phyloP scores from a whole-genome alignment of 768 basidiomycete species.

The Leccinum subtestaceum region DNA sequence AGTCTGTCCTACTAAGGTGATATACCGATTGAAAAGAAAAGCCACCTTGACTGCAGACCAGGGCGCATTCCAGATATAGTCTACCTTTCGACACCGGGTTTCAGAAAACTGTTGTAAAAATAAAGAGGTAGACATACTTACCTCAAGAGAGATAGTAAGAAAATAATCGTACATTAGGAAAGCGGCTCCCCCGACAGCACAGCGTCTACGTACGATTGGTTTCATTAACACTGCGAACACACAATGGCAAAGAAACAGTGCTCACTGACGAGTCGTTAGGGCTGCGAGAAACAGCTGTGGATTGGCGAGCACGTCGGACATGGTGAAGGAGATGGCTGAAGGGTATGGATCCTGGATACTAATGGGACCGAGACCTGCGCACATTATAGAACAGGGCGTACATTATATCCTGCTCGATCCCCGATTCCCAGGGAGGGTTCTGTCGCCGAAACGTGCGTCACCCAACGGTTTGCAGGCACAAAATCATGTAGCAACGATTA shows the following conservation, averaged over 20 bases:
- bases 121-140: background rate
- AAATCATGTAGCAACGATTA: too few relatives aligned
- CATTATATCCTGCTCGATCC: background rate
- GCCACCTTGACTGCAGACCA: conserved; percentile 7
- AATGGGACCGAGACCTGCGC: background rate
- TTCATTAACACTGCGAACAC: background rate
- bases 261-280: background rate
- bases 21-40: conserved; percentile 22
- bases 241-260: background rate
- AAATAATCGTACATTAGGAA: conserved; percentile 7
- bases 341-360: background rate
- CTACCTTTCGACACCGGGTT: background rate
- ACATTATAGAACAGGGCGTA: background rate
- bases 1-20: conserved; percentile 9
- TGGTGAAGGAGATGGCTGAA: background rate
- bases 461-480: too few relatives aligned
- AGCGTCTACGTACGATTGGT: background rate
- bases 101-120: background rate
- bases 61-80: conserved; percentile 3
- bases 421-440: too few relatives aligned
- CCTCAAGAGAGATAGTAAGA: conserved; percentile 16
- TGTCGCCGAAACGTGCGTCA: too few relatives aligned
- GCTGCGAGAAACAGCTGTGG: background rate
- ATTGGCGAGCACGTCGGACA: background rate
- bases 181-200: conserved; percentile 1